Percentiles rank a stretch among this genome's conserved stretches.
phyloP scores from a whole-genome alignment of 129 eudicot species.

The Flaveria robusta region DNA sequence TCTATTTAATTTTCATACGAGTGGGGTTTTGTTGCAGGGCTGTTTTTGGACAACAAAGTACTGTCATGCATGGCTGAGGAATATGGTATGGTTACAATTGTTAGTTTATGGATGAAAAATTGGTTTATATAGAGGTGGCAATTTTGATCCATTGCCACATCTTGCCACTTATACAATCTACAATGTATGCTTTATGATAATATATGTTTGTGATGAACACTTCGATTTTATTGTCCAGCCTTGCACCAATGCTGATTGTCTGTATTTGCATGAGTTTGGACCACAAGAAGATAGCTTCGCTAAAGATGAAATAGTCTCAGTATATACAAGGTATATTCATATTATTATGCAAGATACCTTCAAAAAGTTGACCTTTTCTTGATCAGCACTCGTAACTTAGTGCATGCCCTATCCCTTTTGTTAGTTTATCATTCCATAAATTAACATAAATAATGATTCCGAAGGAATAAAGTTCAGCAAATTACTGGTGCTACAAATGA shows the following conservation, averaged over 20 bases:
- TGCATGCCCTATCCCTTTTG: background rate
- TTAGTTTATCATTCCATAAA: conserved; percentile 14
- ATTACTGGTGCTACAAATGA: conserved; percentile 69
- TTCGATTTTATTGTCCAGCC: conserved; percentile 60
- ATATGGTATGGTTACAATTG: conserved; percentile 51
- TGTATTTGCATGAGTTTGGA: conserved; percentile 97
- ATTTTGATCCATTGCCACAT: background rate
- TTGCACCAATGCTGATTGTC: conserved; percentile 93
- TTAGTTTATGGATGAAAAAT: background rate
- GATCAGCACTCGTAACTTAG: background rate
- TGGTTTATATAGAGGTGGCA: background rate
- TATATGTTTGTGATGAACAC: background rate
- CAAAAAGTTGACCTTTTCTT: conserved; percentile 1
- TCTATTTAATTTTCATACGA: conserved; percentile 1
- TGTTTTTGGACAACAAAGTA: conserved; percentile 98
- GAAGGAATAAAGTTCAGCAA: conserved; percentile 84
- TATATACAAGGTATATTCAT: conserved; percentile 74
- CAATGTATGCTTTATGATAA: background rate
- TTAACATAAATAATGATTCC: conserved; percentile 41
- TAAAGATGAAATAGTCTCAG: conserved; percentile 92
- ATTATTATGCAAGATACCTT: background rate
- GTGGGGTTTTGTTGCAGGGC: conserved; percentile 63
- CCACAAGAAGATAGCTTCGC: conserved; percentile 95
- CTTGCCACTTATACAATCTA: no score
- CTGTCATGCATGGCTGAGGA: conserved; percentile 98